phyloP scores from a whole-genome alignment of 2,329 filamentous ascomycete genomes.

The Didymella arachidicola region DNA sequence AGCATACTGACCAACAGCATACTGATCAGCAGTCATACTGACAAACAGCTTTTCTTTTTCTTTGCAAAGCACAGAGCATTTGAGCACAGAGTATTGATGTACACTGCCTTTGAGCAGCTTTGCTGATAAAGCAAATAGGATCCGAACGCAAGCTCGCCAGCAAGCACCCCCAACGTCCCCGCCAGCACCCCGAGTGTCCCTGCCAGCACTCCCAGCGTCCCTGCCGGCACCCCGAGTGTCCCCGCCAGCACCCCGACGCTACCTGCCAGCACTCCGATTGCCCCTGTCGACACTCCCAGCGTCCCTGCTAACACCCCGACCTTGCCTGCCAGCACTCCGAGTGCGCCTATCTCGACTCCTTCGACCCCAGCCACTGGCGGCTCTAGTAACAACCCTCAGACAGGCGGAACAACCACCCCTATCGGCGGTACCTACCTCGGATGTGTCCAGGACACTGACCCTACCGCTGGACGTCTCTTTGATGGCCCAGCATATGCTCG shows the following conservation, averaged over 20 bases:
- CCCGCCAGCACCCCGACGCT: no score
- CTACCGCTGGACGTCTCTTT: no score
- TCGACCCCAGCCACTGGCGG: neutral
- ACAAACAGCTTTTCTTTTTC: neutral
- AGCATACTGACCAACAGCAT: neutral
- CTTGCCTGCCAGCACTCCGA: neutral
- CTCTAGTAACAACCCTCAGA: no score
- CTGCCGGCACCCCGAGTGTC: no score
- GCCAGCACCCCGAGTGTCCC: neutral
- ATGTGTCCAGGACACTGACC: no score
- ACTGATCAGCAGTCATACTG: neutral
- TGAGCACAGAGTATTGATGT: conserved; percentile 13
- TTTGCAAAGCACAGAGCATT: conserved; percentile 19
- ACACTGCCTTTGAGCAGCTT: conserved; percentile 16
- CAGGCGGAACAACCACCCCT: no score
- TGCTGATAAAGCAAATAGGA: conserved; percentile 21
- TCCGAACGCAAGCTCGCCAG: neutral
- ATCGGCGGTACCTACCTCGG: no score
- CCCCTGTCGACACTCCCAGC: no score
- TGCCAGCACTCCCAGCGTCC: neutral
- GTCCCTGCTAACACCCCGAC: neutral
- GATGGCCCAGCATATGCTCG: no score
- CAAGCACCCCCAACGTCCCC: neutral
- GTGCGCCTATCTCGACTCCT: neutral
- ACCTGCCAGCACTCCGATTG: no score